Percentiles rank a stretch among this genome's conserved stretches.
phyloP scores from a whole-genome alignment of 2,329 filamentous ascomycete genomes.

The Alternaria sp. region DNA sequence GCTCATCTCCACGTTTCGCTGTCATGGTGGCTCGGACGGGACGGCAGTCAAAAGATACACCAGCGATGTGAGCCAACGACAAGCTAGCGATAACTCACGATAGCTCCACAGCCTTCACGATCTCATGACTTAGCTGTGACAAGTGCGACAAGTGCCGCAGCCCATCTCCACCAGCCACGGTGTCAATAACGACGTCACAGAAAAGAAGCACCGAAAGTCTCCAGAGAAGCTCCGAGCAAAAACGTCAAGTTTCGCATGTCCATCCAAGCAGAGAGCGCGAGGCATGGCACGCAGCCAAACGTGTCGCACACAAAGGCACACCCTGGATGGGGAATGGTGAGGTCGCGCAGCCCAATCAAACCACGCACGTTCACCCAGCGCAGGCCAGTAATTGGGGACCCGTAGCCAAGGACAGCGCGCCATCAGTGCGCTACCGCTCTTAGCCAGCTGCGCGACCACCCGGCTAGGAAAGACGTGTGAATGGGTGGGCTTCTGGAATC shows the following conservation, averaged over 20 bases:
- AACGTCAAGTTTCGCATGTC: constrained; percentile 3
- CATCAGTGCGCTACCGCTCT: constrained; percentile 6
- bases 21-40: constrained; percentile 12
- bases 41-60: constrained; percentile 9
- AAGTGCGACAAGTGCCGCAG: not conserved
- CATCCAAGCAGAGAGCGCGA: constrained; percentile 13
- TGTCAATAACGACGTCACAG: constrained; percentile 8
- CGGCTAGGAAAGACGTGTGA: constrained; percentile 24
- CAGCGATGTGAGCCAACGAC: constrained; percentile 2
- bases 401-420: constrained; percentile 10
- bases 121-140: constrained; percentile 11
- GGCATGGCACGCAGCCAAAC: constrained; percentile 17
- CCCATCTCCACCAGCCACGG: not conserved
- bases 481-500: constrained; percentile 15
- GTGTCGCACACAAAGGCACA: constrained; percentile 6
- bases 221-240: constrained; percentile 13
- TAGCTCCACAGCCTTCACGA: constrained; percentile 16
- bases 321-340: not conserved
- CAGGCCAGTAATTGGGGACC: constrained; percentile 20
- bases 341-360: constrained; percentile 23
- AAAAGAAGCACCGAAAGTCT: constrained; percentile 6
- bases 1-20: constrained; percentile 10
- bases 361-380: constrained; percentile 17
- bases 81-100: constrained; percentile 18
- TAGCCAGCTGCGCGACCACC: constrained; percentile 15